These are phyloP conservation scores for Kwoniella mangroviensis DNA, from an alignment of 768 basidiomycete species.

Conservation along the genomic window DNA sequence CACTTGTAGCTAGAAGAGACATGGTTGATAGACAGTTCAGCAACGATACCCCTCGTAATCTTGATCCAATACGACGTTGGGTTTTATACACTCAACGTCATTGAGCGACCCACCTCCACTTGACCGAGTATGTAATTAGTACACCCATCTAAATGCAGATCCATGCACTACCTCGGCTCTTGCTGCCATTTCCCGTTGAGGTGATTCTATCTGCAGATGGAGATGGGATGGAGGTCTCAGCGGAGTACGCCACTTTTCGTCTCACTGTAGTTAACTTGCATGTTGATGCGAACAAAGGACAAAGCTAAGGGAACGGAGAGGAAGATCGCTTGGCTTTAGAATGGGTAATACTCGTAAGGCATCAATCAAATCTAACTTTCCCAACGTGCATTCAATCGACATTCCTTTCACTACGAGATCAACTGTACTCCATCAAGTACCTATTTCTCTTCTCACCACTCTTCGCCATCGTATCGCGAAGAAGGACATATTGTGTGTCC, in stretches of 20 bases:
- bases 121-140: neutral
- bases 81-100: slow-evolving; percentile 6
- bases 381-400: too few species aligned
- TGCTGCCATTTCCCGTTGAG: neutral
- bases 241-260: neutral
- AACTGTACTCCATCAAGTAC: too few species aligned
- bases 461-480: too few species aligned
- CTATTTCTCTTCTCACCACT: too few species aligned
- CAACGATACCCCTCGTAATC: neutral
- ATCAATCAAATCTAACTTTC: too few species aligned
- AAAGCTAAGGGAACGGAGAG: neutral
- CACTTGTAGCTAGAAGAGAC: neutral
- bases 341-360: neutral
- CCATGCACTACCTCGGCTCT: neutral
- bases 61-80: neutral
- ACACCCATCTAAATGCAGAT: neutral
- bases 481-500: too few species aligned
- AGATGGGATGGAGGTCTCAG: neutral
- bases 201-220: too few species aligned
- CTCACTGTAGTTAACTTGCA: too few species aligned
- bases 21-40: neutral
- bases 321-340: neutral
- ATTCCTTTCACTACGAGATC: neutral
- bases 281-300: neutral
- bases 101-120: slow-evolving; percentile 5